A percentile compares a stretch with the other conserved stretches of the same genome.
Conservation (phyloP, 106 monocot genomes). For the Agapanthus africanus region DNA sequence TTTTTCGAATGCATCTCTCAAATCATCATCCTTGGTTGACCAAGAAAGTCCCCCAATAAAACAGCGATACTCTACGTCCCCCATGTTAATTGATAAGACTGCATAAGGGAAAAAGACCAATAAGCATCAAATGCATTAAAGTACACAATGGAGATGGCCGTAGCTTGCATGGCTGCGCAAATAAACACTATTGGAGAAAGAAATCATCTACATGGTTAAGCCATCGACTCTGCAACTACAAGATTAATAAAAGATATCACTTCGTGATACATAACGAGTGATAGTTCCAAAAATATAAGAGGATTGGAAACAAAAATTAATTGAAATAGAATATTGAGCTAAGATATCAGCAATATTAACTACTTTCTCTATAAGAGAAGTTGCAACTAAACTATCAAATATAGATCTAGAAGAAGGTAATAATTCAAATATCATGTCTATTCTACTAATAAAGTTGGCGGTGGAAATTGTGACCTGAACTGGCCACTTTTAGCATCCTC, state of each 20-base stretch:
- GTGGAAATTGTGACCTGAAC: too few species aligned
- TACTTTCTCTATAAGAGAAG: too few species aligned
- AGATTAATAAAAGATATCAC: neutral
- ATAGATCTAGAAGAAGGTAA: too few species aligned
- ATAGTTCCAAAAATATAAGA: neutral
- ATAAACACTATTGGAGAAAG: neutral
- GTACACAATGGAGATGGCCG: neutral
- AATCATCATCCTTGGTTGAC: slow-evolving; percentile 63
- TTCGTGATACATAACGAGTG: neutral
- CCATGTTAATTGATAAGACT: slow-evolving; percentile 36
- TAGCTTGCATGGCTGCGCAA: neutral
- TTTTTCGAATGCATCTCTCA: slow-evolving; percentile 83
- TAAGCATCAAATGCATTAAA: neutral
- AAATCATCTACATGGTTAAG: neutral
- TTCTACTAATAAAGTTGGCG: too few species aligned
- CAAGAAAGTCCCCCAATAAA: slow-evolving; percentile 95
- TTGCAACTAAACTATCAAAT: too few species aligned
- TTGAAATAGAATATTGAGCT: neutral
- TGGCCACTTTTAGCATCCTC: too few species aligned
- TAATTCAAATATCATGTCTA: too few species aligned
- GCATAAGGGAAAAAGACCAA: neutral
- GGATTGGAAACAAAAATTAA: neutral
- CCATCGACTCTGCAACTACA: neutral
- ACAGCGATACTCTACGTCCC: slow-evolving; percentile 69
- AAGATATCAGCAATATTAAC: neutral